Base-by-base conservation (phyloP, 257 asterid genomes). In the Nicotiana tomentosiformis region DNA sequence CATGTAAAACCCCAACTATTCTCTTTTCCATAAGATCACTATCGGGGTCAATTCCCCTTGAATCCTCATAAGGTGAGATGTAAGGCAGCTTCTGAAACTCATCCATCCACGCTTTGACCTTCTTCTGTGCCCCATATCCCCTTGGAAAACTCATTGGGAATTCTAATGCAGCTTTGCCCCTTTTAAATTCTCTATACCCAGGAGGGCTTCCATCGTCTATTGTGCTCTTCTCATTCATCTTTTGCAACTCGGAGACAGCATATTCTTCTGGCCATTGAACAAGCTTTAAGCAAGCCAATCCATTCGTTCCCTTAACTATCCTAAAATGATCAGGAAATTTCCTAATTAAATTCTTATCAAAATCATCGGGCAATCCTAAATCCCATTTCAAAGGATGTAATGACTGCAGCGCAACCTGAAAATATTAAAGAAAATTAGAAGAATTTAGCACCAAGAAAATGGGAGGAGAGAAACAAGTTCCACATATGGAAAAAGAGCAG, bases 21-120 rank as follows among this genome's bases (percentile, higher is more conserved):
- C 99, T 86, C 84, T 94, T 96, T 94, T 96, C 99, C 98, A 96
- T 94, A 51, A 96, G 95, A 85, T 96, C 98, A 49, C 98, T 94
- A 49, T 88, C 70, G 3, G 97, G 97, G 69, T 94, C 98, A 39
- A 96, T 93, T 77, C 92, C 92, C 69, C 90, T 87, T 23, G 95
- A 90, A 84, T 94, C 97, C 86, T 92, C 98, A 23, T 96, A 96
- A 4, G 98, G 98, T 5, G 99, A 96, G 78, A 96, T 94, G 88
- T 94, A 96, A 2, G 99, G 99, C 74, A 96, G 85, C 85, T 96
- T 96, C 29, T 96, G 98, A 60, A 96, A 96, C 81, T 96, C 99
- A 32, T 94, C 95, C 98, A 96, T 96, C 99, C 99, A 96, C 5
- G 91, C 94, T 80, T 88, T 93, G 77, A 96, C 99, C 93, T 93